Percentiles rank a stretch among this genome's conserved stretches.
Evolutionary conservation across 495 filamentous ascomycete species (phyloP).

Genomic region (Penicillium turbatum): DNA sequence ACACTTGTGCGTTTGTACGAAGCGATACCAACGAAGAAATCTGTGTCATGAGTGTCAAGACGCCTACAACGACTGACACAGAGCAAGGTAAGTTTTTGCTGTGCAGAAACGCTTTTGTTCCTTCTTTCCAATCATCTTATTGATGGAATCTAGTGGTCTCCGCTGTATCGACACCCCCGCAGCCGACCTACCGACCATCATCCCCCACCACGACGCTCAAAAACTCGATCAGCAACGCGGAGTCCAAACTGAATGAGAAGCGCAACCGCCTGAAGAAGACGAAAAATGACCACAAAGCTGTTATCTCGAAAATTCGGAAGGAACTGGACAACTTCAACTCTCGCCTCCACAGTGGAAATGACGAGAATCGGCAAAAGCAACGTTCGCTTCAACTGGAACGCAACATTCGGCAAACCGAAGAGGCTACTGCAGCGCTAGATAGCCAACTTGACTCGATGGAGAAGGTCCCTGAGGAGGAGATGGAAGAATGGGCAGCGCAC

Average conservation of each 20-base stretch:
- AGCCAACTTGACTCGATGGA: slow-evolving; percentile 63
- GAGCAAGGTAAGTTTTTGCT: slow-evolving; percentile 51
- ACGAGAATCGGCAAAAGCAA: slow-evolving; percentile 78
- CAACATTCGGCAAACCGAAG: slow-evolving; percentile 79
- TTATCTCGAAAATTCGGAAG: slow-evolving; percentile 64
- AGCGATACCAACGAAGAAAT: slow-evolving; percentile 68
- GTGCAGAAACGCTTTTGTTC: background rate
- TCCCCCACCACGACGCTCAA: slow-evolving; percentile 88
- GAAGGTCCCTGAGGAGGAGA: slow-evolving; percentile 62
- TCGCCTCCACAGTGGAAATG: slow-evolving; percentile 66
- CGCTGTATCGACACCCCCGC: slow-evolving; percentile 40
- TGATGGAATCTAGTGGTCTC: slow-evolving; percentile 32
- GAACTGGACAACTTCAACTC: slow-evolving; percentile 74
- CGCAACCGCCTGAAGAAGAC: slow-evolving; percentile 68
- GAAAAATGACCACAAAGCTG: slow-evolving; percentile 75
- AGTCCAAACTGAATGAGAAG: slow-evolving; percentile 72
- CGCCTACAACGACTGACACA: slow-evolving; percentile 62
- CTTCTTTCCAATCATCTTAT: slow-evolving; percentile 2
- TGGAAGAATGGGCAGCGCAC: slow-evolving; percentile 55
- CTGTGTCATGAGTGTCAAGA: slow-evolving; percentile 76
- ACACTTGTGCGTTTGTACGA: slow-evolving; percentile 78
- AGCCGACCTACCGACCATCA: slow-evolving; percentile 66
- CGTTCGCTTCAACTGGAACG: slow-evolving; percentile 72
- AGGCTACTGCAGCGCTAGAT: slow-evolving; percentile 59
- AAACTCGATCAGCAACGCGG: slow-evolving; percentile 77